These are phyloP conservation scores for Apiosordaria backusii DNA, from an alignment of 495 filamentous ascomycete genomes.

Conservation along the genomic window DNA sequence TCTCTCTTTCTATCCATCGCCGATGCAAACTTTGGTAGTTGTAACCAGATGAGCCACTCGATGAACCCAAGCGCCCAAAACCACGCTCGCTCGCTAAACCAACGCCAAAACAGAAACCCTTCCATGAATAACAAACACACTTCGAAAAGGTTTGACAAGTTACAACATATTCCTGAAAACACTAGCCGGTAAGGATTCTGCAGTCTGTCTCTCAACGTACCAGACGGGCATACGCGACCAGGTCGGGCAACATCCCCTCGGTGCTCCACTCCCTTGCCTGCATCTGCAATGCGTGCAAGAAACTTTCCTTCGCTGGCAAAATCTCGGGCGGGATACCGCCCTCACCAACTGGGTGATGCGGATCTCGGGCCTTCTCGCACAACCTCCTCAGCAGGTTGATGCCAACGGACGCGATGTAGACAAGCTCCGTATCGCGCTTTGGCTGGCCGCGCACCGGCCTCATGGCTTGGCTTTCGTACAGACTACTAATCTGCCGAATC, in stretches of 20 bases:
- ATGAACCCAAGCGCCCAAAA: not conserved
- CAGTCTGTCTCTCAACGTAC: conserved; percentile 47
- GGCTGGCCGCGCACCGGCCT: conserved; percentile 25
- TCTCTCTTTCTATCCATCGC: not conserved
- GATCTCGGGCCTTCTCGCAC: conserved; percentile 67
- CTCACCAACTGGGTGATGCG: conserved; percentile 42
- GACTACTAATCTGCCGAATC: conserved; percentile 63
- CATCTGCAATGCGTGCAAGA: conserved; percentile 66
- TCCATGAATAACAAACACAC: not conserved
- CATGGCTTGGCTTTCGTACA: conserved; percentile 43
- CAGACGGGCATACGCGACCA: conserved; percentile 67
- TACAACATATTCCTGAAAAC: not conserved
- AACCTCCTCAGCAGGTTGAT: conserved; percentile 66
- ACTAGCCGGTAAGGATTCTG: not conserved
- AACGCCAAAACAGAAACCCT: conserved; percentile 5
- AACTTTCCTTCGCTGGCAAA: conserved; percentile 64
- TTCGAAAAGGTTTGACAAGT: not conserved
- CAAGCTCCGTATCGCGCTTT: conserved; percentile 45
- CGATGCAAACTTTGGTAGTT: not conserved
- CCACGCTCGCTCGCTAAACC: not conserved
- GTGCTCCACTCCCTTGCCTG: conserved; percentile 50
- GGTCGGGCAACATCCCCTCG: conserved; percentile 63
- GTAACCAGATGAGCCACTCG: not conserved
- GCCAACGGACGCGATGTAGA: conserved; percentile 65
- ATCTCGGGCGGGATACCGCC: conserved; percentile 58